phyloP scores from a whole-genome alignment of 805 yeast genomes.

The Wickerhamomyces rabaulensis region DNA sequence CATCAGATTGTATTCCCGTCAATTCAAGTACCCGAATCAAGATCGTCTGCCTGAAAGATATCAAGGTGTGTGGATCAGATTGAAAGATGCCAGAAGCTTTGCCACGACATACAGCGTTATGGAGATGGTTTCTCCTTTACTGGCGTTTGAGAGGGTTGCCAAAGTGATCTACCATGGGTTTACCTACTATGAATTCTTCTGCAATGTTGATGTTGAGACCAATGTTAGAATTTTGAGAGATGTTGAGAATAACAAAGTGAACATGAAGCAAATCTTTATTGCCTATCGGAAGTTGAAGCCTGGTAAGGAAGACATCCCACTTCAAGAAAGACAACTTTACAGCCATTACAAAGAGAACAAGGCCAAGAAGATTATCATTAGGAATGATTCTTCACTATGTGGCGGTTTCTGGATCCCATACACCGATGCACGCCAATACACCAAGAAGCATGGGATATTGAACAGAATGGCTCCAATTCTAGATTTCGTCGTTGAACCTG shows the following conservation, averaged over 20 bases:
- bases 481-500: conserved; percentile 13
- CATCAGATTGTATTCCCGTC: background rate
- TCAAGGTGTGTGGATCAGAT: conserved; percentile 20
- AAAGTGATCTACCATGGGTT: conserved; percentile 19
- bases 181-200: conserved; percentile 23
- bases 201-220: conserved; percentile 8
- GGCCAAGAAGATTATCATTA: conserved; percentile 3
- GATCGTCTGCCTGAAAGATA: background rate
- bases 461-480: conserved; percentile 11
- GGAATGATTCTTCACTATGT: conserved; percentile 21
- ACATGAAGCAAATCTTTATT: conserved; percentile 22
- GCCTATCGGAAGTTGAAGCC: conserved; percentile 15
- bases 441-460: conserved; percentile 15
- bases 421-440: conserved; percentile 11
- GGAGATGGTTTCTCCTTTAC: conserved; percentile 14
- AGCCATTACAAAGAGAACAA: conserved; percentile 3
- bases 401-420: conserved; percentile 26
- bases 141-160: conserved; percentile 23
- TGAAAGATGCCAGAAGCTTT: conserved; percentile 18
- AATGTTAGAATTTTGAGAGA: conserved; percentile 22
- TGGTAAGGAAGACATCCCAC: background rate
- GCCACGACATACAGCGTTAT: conserved; percentile 14
- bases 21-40: background rate
- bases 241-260: conserved; percentile 10
- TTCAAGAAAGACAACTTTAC: conserved; percentile 14